phyloP scores from a whole-genome alignment of 1,139 yeast genomes.

The Hemisphaericaspora xylofermentans region DNA sequence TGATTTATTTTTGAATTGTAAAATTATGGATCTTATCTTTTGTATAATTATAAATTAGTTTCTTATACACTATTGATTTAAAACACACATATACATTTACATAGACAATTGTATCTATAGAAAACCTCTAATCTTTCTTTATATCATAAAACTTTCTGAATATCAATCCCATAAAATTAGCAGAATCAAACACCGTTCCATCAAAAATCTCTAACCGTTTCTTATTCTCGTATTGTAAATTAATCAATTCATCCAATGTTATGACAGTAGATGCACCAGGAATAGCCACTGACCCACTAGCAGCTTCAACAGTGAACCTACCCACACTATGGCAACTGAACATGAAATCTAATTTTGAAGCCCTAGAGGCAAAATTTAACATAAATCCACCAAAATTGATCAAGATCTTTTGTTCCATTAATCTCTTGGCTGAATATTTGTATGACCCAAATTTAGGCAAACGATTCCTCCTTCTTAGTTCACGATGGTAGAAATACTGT shows the following conservation, averaged over 20 bases:
- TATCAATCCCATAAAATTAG: slow-evolving; percentile 62
- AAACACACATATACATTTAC: too few species aligned
- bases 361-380: slow-evolving; percentile 40
- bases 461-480: slow-evolving; percentile 64
- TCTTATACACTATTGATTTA: too few species aligned
- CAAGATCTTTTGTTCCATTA: slow-evolving; percentile 72
- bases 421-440: slow-evolving; percentile 74
- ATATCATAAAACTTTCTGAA: slow-evolving; percentile 70
- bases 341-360: slow-evolving; percentile 71
- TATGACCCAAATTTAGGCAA: slow-evolving; percentile 80
- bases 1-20: slow-evolving; percentile 6
- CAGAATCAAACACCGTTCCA: slow-evolving; percentile 63
- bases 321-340: slow-evolving; percentile 78
- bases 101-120: too few species aligned
- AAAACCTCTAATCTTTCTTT: slow-evolving; percentile 23
- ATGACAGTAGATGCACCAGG: slow-evolving; percentile 55
- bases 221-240: slow-evolving; percentile 62
- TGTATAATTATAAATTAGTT: not conserved
- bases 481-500: slow-evolving; percentile 77
- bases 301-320: slow-evolving; percentile 66
- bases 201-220: slow-evolving; percentile 55
- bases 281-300: slow-evolving; percentile 40
- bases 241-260: slow-evolving; percentile 67
- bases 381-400: slow-evolving; percentile 54
- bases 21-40: not conserved